Evolutionary conservation across 148 eudicot genomes (phyloP).

Genomic region (Vaccinium corymbosum): DNA sequence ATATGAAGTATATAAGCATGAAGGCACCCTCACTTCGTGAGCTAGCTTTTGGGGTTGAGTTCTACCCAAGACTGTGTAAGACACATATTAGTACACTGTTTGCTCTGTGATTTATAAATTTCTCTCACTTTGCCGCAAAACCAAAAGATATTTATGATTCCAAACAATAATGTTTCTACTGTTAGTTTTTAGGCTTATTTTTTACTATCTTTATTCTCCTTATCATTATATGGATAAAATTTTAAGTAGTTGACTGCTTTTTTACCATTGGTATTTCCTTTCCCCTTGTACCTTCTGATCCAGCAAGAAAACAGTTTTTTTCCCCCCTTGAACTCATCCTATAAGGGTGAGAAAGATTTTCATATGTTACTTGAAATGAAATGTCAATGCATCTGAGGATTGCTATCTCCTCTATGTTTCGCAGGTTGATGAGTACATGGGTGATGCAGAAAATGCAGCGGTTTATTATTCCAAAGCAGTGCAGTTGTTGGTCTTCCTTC

Average conservation of each 20-base stretch:
- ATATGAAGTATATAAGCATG: no score
- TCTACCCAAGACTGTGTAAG: no score
- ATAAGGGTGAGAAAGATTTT: neutral
- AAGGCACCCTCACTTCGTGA: no score
- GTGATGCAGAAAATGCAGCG: slow-evolving; percentile 48
- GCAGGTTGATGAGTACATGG: slow-evolving; percentile 88
- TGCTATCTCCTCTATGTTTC: slow-evolving; percentile 14
- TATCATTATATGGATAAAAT: neutral
- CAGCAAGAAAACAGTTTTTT: neutral
- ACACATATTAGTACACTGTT: neutral
- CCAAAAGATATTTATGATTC: neutral
- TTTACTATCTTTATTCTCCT: neutral
- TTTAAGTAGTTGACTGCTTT: neutral
- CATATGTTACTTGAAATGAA: neutral
- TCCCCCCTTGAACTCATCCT: neutral
- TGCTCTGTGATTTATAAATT: neutral
- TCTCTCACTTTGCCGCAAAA: neutral
- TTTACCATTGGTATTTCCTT: neutral
- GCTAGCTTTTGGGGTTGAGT: no score
- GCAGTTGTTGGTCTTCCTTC: slow-evolving; percentile 53
- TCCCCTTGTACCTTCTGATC: neutral
- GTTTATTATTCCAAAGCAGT: slow-evolving; percentile 56
- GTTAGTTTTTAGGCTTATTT: neutral
- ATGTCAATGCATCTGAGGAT: neutral
- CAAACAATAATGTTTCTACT: neutral